A percentile compares a stretch with the other conserved stretches of the same genome.
phyloP scores from a whole-genome alignment of 129 eudicot species.

The Helianthus tuberosus region DNA sequence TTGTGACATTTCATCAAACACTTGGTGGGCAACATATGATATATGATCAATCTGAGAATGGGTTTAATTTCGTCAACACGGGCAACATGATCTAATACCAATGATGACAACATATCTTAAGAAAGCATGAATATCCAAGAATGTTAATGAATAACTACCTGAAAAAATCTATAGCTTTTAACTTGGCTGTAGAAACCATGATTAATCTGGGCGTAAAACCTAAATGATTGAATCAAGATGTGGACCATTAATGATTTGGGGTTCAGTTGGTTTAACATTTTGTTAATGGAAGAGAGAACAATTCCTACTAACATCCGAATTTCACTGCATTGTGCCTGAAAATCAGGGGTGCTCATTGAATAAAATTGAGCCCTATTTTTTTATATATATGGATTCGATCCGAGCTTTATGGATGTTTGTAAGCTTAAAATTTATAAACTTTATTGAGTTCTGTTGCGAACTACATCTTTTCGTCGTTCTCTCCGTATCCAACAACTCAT shows the following conservation, averaged over 20 bases:
- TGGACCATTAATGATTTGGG: slow-evolving; percentile 3
- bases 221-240: slow-evolving; percentile 12
- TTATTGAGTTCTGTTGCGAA: not conserved
- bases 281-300: slow-evolving; percentile 5
- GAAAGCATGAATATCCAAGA: too few species aligned
- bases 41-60: not conserved
- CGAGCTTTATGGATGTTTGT: slow-evolving; percentile 28
- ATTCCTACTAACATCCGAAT: slow-evolving; percentile 26
- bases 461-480: not conserved
- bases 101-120: not conserved
- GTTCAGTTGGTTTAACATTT: not conserved
- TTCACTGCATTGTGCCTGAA: slow-evolving; percentile 27
- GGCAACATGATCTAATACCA: not conserved
- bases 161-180: slow-evolving; percentile 92
- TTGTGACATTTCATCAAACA: too few species aligned
- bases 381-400: slow-evolving; percentile 19
- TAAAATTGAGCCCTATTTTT: slow-evolving; percentile 10
- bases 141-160: slow-evolving; percentile 40
- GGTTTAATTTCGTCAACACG: slow-evolving; percentile 1
- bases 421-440: not conserved
- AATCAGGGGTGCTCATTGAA: slow-evolving; percentile 36
- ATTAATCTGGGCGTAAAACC: slow-evolving; percentile 21
- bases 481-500: not conserved
- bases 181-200: slow-evolving; percentile 70
- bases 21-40: too few species aligned